Percentiles rank a stretch among this genome's conserved stretches.
Evolutionary conservation across 257 asterid species (phyloP).

Genomic region (Salvia miltiorrhiza): DNA sequence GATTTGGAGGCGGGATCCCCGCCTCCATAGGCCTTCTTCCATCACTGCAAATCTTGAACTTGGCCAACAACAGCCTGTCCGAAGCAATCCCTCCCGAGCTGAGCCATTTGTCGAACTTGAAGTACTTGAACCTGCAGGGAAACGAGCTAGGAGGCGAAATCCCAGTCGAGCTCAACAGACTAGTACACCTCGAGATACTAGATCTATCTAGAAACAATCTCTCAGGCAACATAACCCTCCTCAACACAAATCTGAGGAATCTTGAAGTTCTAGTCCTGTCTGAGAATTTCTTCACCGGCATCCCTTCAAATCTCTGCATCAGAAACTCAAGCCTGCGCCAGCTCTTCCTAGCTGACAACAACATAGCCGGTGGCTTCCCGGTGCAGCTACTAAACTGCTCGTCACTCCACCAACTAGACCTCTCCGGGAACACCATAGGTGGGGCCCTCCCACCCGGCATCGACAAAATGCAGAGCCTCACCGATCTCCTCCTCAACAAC

Average conservation of each 20-base stretch:
- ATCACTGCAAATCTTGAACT: conserved; percentile 63
- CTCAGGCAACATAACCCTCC: conserved; percentile 49
- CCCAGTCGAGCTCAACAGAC: conserved; percentile 50
- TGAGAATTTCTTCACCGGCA: conserved; percentile 45
- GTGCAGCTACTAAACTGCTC: conserved; percentile 53
- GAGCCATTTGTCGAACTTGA: conserved; percentile 40
- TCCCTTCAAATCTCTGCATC: conserved; percentile 48
- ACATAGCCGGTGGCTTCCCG: conserved; percentile 63
- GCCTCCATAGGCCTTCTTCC: conserved; percentile 40
- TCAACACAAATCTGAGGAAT: conserved; percentile 38
- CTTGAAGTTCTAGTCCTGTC: conserved; percentile 52
- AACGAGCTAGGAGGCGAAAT: conserved; percentile 59
- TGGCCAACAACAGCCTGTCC: conserved; percentile 76
- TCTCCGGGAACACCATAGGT: conserved; percentile 56
- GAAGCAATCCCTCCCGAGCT: conserved; percentile 60
- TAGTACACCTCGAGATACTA: conserved; percentile 43
- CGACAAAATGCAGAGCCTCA: conserved; percentile 48
- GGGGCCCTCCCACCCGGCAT: conserved; percentile 54
- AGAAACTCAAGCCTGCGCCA: conserved; percentile 33
- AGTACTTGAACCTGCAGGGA: conserved; percentile 72
- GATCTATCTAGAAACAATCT: conserved; percentile 69
- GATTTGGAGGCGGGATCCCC: conserved; percentile 60
- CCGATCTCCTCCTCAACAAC: conserved; percentile 83
- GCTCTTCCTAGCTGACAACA: conserved; percentile 53
- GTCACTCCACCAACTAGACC: conserved; percentile 63